A percentile compares a stretch with the other conserved stretches of the same genome.
Evolutionary conservation across 306 rosid genomes (phyloP).

Genomic region (Gleditsia sinensis): DNA sequence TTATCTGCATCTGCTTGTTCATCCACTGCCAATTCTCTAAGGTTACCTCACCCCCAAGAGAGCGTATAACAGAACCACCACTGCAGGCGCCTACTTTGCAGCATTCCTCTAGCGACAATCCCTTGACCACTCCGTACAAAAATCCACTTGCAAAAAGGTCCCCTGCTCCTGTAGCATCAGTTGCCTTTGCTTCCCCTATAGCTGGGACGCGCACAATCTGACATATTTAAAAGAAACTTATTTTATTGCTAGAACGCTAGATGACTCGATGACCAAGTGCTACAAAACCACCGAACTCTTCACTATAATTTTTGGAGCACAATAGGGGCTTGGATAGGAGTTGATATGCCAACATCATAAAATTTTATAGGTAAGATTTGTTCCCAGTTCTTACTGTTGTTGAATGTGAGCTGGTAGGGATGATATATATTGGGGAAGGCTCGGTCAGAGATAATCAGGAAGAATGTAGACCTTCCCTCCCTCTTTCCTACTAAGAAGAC

Average conservation of each 20-base stretch:
- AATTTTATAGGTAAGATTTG: not conserved
- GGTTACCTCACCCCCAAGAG: slow-evolving; percentile 92
- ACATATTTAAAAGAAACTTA: slow-evolving; percentile 16
- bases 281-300: slow-evolving; percentile 9
- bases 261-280: slow-evolving; percentile 17
- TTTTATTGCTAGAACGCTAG: not conserved
- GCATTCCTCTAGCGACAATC: slow-evolving; percentile 83
- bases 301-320: slow-evolving; percentile 2
- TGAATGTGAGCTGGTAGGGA: not conserved
- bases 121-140: slow-evolving; percentile 82
- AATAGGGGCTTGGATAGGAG: not conserved
- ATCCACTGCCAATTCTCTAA: slow-evolving; percentile 86
- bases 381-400: not conserved
- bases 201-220: slow-evolving; percentile 80
- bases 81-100: slow-evolving; percentile 90
- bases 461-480: slow-evolving; percentile 10
- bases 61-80: slow-evolving; percentile 86
- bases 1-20: slow-evolving; percentile 85
- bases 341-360: slow-evolving; percentile 9
- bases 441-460: slow-evolving; percentile 7
- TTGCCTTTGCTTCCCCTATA: slow-evolving; percentile 70
- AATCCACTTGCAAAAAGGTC: slow-evolving; percentile 97
- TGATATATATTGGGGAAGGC: not conserved
- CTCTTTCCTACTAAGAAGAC: not conserved
- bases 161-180: slow-evolving; percentile 97